Conservation (phyloP, 345 rosid species). For the Citropsis articulata region DNA sequence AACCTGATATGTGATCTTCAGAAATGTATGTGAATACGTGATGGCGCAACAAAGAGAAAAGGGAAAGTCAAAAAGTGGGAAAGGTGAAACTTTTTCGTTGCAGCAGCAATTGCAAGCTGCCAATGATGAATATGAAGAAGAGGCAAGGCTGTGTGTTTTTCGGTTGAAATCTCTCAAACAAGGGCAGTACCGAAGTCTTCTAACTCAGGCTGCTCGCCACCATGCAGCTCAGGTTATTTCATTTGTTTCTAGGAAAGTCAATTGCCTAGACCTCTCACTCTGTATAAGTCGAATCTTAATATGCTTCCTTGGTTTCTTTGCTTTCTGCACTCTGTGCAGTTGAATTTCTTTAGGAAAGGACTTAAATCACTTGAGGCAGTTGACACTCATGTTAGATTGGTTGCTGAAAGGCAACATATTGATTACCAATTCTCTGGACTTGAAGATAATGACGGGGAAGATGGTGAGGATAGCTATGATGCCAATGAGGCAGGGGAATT, state of each 20-base stretch:
- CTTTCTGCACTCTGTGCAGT: conserved; percentile 43
- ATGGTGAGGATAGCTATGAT: conserved; percentile 44
- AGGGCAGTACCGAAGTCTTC: conserved; percentile 88
- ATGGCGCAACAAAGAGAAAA: conserved; percentile 73
- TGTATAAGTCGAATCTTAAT: conserved; percentile 7
- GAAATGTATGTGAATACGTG: conserved; percentile 74
- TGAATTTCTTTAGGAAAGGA: conserved; percentile 79
- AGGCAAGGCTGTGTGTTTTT: conserved; percentile 80
- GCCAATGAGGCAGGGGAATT: conserved; percentile 56
- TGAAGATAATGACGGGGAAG: conserved; percentile 59
- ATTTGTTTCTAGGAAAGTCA: conserved; percentile 1
- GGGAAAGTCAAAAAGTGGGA: conserved; percentile 71
- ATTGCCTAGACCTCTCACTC: conserved; percentile 4
- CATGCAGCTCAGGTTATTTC: conserved; percentile 90
- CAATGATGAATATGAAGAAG: conserved; percentile 70
- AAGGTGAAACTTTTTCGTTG: conserved; percentile 52
- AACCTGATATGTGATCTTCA: conserved; percentile 37
- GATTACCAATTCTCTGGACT: conserved; percentile 73
- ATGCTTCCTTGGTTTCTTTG: conserved; percentile 2
- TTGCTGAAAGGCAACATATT: conserved; percentile 76
- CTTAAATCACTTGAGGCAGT: conserved; percentile 81
- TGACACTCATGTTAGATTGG: conserved; percentile 58
- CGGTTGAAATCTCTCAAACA: conserved; percentile 90
- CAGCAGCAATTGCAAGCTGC: conserved; percentile 73
- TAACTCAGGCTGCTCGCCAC: conserved; percentile 92